Percentiles rank a stretch among this genome's conserved stretches.
Conservation (phyloP, 2,329 filamentous ascomycete species). For the Orbilia oligospora region DNA sequence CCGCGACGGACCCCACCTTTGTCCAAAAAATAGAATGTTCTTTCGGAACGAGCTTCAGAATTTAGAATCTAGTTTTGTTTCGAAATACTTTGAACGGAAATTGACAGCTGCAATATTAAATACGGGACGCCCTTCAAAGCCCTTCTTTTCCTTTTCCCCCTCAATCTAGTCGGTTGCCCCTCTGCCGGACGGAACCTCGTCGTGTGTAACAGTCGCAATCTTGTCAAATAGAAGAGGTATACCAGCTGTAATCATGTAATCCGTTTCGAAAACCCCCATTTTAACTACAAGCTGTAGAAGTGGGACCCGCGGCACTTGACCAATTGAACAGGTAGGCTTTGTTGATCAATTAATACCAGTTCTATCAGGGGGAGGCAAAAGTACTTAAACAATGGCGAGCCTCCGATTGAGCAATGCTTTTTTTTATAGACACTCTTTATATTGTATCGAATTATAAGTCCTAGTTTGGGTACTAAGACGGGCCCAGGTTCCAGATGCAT, state of each 20-base stretch:
- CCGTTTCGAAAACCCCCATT: neutral
- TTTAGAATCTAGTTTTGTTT: conserved; percentile 6
- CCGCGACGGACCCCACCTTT: conserved; percentile 9
- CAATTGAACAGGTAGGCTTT: conserved; percentile 3
- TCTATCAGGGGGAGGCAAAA: neutral
- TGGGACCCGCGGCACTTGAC: neutral
- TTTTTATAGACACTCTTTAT: conserved; percentile 4
- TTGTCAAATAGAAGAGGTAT: neutral
- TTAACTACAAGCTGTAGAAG: neutral
- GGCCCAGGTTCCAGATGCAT: too few species aligned
- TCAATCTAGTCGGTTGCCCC: neutral
- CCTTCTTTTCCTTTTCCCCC: neutral
- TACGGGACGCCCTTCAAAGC: neutral
- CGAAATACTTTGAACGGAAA: conserved; percentile 17
- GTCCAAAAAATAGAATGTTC: conserved; percentile 14
- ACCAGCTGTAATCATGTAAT: neutral
- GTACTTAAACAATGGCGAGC: conserved; percentile 5
- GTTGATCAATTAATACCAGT: neutral
- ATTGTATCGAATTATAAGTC: neutral
- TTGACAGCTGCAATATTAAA: conserved; percentile 18
- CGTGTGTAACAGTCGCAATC: conserved; percentile 2
- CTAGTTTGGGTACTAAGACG: neutral
- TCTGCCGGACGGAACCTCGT: neutral
- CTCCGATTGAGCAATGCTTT: neutral
- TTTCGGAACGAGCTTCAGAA: conserved; percentile 27